Evolutionary conservation across 2,329 filamentous ascomycete genomes (phyloP).

Genomic region (Ciborinia camelliae): DNA sequence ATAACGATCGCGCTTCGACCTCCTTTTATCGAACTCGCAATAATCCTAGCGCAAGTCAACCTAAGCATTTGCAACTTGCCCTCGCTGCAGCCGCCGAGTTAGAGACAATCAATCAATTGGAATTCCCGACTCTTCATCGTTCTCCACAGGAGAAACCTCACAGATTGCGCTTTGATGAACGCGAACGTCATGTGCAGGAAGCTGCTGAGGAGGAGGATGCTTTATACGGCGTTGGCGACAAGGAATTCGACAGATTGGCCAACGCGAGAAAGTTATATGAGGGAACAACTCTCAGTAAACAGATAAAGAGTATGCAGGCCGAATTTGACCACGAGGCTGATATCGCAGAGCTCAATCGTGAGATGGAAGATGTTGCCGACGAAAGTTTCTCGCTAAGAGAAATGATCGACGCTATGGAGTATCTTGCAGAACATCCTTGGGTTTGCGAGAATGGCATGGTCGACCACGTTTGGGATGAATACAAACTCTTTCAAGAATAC

Average conservation of each 20-base stretch:
- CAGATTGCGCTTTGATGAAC: neutral
- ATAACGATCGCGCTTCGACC: neutral
- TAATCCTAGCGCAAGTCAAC: neutral
- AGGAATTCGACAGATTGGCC: neutral
- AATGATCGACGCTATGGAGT: conserved; percentile 13
- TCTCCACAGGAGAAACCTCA: neutral
- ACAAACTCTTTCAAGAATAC: conserved; percentile 8
- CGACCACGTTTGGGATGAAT: conserved; percentile 3
- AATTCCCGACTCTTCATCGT: neutral
- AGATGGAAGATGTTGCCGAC: neutral
- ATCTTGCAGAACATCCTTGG: neutral
- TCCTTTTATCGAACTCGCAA: neutral
- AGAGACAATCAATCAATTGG: neutral
- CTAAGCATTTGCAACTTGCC: neutral
- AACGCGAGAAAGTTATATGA: neutral
- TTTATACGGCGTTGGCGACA: neutral
- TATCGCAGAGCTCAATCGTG: neutral
- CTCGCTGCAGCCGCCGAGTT: neutral
- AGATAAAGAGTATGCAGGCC: neutral
- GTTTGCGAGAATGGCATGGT: neutral
- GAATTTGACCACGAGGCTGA: neutral
- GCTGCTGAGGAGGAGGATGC: neutral
- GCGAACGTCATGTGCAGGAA: neutral
- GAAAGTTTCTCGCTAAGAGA: conserved; percentile 4
- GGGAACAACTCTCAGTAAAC: neutral